Evolutionary conservation across 495 filamentous ascomycete genomes (phyloP), one percentile per base, ranked within the genome.

Genomic region (Recurvomyces mirabilis): DNA sequence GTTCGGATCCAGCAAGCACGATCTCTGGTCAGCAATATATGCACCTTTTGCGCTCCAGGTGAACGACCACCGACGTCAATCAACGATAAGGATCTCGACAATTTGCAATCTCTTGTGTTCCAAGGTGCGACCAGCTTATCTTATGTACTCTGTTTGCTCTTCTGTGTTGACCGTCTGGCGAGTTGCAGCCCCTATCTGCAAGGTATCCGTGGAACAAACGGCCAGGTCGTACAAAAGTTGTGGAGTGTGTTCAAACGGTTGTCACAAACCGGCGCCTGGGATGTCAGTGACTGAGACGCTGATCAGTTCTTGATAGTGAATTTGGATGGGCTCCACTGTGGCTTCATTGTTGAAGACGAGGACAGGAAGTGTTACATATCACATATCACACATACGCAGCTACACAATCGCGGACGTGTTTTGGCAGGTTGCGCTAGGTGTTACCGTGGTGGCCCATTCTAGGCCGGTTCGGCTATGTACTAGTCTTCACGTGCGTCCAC

Each of bases 201-300:
- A 40, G 37, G 37, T n/a, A 25, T 4, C 37, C 23, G 9, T 23
- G n/a, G n/a, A 28, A 40, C 37, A 40, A 40, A 40, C 37, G 37
- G 37, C 20, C 21, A n/a, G 9, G 37, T 40, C 17, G 17, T 23
- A 40, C 37, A 40, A 40, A 20, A 3, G 24, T 26, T n/a, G n/a
- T n/a, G n/a, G n/a, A n/a, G n/a, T n/a, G n/a, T n/a, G n/a, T n/a
- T n/a, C n/a, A n/a, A 28, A 18, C 37, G 37, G 37, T 23, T 40
- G 37, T 26, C 37, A 40, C 20, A 18, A 26, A 24, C 21, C n/a
- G 37, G 24, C 23, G 34, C 19, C 19, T 5, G 14, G 19, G 34
- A 37, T 19, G 3, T n/a, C n/a, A n/a, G 34, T 18, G 7, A 14
- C 32, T 35, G 32, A n/a, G n/a, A n/a, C n/a, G n/a, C 32, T 6